Base-by-base conservation (phyloP, 805 yeast species). In the Kodamaea hsintzibuensis region DNA sequence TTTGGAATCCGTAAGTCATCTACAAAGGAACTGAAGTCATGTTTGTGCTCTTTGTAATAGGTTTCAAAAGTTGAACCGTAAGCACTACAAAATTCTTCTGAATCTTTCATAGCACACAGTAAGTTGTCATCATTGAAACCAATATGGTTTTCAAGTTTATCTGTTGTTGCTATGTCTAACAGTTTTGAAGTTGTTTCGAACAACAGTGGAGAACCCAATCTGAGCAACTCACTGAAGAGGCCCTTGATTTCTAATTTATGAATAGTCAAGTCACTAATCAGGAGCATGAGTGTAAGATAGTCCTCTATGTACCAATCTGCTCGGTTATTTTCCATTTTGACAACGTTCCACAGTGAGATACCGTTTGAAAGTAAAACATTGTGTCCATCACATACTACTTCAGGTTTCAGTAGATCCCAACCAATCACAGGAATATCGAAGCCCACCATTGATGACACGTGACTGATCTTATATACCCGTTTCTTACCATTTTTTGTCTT, bases 301-400 rank as follows among this genome's bases (percentile, higher is more conserved):
- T 65, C 69, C 22, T 61, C 60, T 0, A 49, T 50, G 10, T 40
- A 16, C 64, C 62, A 64, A 1, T 55, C 56, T 6, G 40, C 42
- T 3, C 18, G 17, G 8, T 40, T 49, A 2, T 42, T 40, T 6
- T 22, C 25, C 35, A 55, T 42, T 2, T 51, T 48, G 7, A 49
- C 47, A n/a, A 60, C 38, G 7, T 46, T 51, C 83, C 82, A 79
- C 47, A 65, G 68, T 2, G 80, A 67, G 16, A 79, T 73, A 8
- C 80, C 77, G 56, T 78, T 78, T 0, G 82, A 80, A 17, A 77
- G 73, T 18, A 79, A 65, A 1, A 76, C 79, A 50, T 73, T 77
- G 5, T 73, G 75, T 3, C 57, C 55, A 44, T 56, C 60, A 58
- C 76, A 74, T 7, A 68, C 52, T 5, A 63, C 58, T 10, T 57